These are phyloP conservation scores for Alectoria sarmentosa DNA, from an alignment of 495 filamentous ascomycete genomes.

Conservation along the genomic window DNA sequence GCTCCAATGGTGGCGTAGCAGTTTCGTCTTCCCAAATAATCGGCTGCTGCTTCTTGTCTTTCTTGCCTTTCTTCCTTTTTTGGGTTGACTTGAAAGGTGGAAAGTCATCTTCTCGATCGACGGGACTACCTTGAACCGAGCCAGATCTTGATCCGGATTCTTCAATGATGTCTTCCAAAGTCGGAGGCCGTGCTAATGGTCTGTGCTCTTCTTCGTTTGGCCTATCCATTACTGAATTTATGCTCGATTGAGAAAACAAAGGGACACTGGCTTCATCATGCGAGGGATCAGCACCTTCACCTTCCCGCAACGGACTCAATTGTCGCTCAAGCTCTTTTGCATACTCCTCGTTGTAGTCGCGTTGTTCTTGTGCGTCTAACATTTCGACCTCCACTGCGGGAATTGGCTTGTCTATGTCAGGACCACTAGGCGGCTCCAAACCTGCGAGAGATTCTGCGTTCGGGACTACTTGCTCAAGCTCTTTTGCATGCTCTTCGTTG, in stretches of 20 bases:
- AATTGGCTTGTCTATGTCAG: not conserved
- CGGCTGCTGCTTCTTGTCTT: conserved; percentile 22
- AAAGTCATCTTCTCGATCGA: conserved; percentile 1
- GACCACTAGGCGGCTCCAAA: not conserved
- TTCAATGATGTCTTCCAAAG: conserved; percentile 23
- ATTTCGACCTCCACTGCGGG: conserved; percentile 5
- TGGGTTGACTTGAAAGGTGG: conserved; percentile 12
- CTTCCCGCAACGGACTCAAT: conserved; percentile 11
- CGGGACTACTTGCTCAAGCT: conserved; percentile 11
- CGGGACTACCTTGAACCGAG: conserved; percentile 8
- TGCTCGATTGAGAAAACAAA: not conserved
- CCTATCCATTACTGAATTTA: not conserved
- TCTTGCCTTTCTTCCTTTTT: conserved; percentile 21
- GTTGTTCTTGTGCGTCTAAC: conserved; percentile 13
- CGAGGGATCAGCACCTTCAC: not conserved
- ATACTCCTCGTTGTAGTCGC: conserved; percentile 15
- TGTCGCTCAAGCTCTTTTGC: conserved; percentile 20
- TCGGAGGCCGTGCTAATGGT: conserved; percentile 15
- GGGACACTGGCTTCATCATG: not conserved
- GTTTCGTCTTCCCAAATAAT: conserved; percentile 23
- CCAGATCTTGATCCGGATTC: conserved; percentile 16
- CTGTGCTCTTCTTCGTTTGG: conserved; percentile 7
- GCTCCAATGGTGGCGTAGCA: conserved; percentile 3
- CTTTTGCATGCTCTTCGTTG: conserved; percentile 12
- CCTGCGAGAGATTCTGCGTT: not conserved